These are phyloP conservation scores for Hymenoscyphus infarciens DNA, from an alignment of 2,329 filamentous ascomycete genomes.

Conservation along the genomic window DNA sequence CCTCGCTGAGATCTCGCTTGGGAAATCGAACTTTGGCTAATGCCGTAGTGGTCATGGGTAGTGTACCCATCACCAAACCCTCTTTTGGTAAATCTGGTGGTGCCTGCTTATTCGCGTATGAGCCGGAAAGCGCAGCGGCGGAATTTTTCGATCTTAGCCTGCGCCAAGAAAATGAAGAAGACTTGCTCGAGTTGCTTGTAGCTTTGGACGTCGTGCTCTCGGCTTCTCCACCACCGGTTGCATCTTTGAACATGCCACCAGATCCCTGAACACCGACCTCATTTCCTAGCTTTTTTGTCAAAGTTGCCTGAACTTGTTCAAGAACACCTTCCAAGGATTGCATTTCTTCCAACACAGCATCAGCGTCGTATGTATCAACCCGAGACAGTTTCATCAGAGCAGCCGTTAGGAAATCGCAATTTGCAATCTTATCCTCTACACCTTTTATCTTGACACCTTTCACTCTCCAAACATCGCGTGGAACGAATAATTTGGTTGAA, in stretches of 20 bases:
- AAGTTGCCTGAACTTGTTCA: slow-evolving; percentile 73
- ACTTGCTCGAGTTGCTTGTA: slow-evolving; percentile 66
- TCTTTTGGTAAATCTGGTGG: slow-evolving; percentile 53
- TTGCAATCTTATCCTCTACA: slow-evolving; percentile 88
- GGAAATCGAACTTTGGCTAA: slow-evolving; percentile 62
- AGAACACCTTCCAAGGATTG: slow-evolving; percentile 80
- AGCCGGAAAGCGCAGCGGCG: slow-evolving; percentile 53
- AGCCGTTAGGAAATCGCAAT: slow-evolving; percentile 86
- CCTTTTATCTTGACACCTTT: slow-evolving; percentile 90
- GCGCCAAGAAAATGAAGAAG: slow-evolving; percentile 82
- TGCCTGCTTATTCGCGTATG: slow-evolving; percentile 46
- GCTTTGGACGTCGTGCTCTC: slow-evolving; percentile 47
- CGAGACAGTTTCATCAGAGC: slow-evolving; percentile 78
- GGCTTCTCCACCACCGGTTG: slow-evolving; percentile 40
- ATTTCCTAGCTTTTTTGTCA: slow-evolving; percentile 83
- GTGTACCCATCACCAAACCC: slow-evolving; percentile 62
- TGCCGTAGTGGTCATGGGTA: slow-evolving; percentile 67
- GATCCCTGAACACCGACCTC: slow-evolving; percentile 84
- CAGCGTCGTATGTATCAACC: slow-evolving; percentile 86
- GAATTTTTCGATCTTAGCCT: slow-evolving; percentile 89
- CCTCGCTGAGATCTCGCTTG: slow-evolving; percentile 65
- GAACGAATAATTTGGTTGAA: slow-evolving; percentile 87
- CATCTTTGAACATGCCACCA: slow-evolving; percentile 71
- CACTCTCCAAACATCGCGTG: slow-evolving; percentile 88
- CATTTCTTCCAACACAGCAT: slow-evolving; percentile 91